A percentile compares a stretch with the other conserved stretches of the same genome.
These are phyloP conservation scores for Alloascoidea africana DNA, from an alignment of 805 yeast species.

Conservation along the genomic window DNA sequence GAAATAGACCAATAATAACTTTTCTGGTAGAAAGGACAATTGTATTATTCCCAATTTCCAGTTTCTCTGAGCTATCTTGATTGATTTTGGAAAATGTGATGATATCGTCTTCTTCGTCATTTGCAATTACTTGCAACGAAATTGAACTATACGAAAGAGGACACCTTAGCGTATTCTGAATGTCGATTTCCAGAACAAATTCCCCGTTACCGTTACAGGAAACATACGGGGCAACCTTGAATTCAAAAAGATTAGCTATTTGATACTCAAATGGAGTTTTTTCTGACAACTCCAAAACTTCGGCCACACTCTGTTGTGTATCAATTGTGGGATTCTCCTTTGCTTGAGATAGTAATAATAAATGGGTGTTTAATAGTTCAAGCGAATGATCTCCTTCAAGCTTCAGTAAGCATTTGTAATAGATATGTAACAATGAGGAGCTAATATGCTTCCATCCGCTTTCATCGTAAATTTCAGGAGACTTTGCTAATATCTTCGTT, in stretches of 20 bases:
- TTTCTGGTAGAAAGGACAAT: slow-evolving; percentile 13
- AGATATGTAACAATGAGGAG: slow-evolving; percentile 44
- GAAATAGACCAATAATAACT: slow-evolving; percentile 22
- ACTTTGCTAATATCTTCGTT: slow-evolving; percentile 43
- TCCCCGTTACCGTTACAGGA: background rate
- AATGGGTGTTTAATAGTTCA: slow-evolving; percentile 23
- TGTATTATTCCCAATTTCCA: slow-evolving; percentile 6
- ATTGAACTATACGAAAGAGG: background rate
- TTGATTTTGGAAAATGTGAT: background rate
- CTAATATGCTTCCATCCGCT: slow-evolving; percentile 72
- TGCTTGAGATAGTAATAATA: slow-evolving; percentile 22
- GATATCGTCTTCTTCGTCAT: background rate
- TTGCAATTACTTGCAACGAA: background rate
- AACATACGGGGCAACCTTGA: slow-evolving; percentile 8
- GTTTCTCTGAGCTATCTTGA: too few relatives aligned
- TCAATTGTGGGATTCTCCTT: background rate
- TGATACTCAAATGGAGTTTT: slow-evolving; percentile 5
- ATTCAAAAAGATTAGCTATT: slow-evolving; percentile 14
- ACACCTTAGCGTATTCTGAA: background rate
- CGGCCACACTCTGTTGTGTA: slow-evolving; percentile 9
- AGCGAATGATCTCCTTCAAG: slow-evolving; percentile 10
- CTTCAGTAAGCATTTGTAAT: slow-evolving; percentile 43
- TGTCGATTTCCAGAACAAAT: background rate
- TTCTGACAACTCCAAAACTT: slow-evolving; percentile 10
- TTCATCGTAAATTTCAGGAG: slow-evolving; percentile 50